Evolutionary conservation across 192 early-diverging fungal species (phyloP).

Genomic region (Coemansia biformis): DNA sequence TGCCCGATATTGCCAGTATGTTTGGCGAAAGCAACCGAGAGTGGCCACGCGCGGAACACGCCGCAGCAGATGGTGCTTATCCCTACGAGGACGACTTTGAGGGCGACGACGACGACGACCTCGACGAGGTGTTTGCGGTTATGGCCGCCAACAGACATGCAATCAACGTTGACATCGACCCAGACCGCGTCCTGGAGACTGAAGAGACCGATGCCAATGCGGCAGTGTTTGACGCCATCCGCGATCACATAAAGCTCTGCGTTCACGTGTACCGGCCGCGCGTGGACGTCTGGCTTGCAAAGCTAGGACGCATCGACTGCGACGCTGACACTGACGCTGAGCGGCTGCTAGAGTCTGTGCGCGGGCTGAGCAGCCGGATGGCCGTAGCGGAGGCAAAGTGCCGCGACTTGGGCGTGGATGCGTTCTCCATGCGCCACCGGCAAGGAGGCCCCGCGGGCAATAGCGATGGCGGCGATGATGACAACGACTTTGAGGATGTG

Average conservation of each 20-base stretch:
- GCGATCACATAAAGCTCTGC: slow-evolving; percentile 53
- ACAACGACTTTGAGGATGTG: slow-evolving; percentile 46
- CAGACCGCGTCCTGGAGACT: slow-evolving; percentile 49
- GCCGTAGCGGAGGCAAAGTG: slow-evolving; percentile 16
- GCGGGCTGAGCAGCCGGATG: slow-evolving; percentile 39
- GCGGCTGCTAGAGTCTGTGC: slow-evolving; percentile 29
- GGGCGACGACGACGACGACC: slow-evolving; percentile 7
- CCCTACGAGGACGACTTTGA: background rate
- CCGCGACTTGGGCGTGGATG: slow-evolving; percentile 19
- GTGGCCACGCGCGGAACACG: background rate
- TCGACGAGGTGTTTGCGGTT: slow-evolving; percentile 49
- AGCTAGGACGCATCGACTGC: slow-evolving; percentile 14
- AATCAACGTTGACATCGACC: slow-evolving; percentile 54
- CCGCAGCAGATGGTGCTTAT: background rate
- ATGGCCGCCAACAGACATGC: slow-evolving; percentile 59
- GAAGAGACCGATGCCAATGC: slow-evolving; percentile 53
- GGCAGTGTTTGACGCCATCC: slow-evolving; percentile 45
- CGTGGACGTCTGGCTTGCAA: slow-evolving; percentile 51
- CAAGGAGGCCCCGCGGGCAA: background rate
- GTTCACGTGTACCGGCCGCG: slow-evolving; percentile 46
- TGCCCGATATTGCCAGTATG: slow-evolving; percentile 34
- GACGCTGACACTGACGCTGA: slow-evolving; percentile 31
- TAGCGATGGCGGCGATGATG: slow-evolving; percentile 9
- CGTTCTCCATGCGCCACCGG: slow-evolving; percentile 3
- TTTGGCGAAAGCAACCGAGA: slow-evolving; percentile 1